These are phyloP conservation scores for Hanseniaspora jakobsenii DNA, from an alignment of 805 yeast species.

Conservation along the genomic window DNA sequence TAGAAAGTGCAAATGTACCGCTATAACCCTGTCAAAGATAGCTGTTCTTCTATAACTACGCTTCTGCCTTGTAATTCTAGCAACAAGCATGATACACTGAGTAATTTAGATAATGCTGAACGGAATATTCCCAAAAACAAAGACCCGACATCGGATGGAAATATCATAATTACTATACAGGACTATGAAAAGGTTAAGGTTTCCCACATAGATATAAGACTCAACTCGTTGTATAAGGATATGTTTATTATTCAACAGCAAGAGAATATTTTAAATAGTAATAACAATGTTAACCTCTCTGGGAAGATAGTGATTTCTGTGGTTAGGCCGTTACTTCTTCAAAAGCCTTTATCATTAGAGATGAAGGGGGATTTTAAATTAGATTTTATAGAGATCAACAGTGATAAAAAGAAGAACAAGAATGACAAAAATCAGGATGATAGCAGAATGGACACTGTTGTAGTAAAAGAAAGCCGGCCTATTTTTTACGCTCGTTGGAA, in stretches of 20 bases:
- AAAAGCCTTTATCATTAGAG: slow-evolving; percentile 42
- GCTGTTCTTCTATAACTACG: slow-evolving; percentile 7
- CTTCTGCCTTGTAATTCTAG: neutral
- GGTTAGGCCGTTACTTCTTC: slow-evolving; percentile 53
- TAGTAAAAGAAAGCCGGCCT: slow-evolving; percentile 40
- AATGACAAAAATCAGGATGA: slow-evolving; percentile 28
- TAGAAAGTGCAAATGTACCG: neutral
- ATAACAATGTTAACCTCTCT: slow-evolving; percentile 38
- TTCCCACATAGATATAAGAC: slow-evolving; percentile 26
- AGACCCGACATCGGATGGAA: slow-evolving; percentile 14
- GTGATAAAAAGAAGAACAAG: neutral
- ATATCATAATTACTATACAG: slow-evolving; percentile 8
- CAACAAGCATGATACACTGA: neutral
- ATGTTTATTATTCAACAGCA: slow-evolving; percentile 66
- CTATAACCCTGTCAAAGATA: slow-evolving; percentile 12
- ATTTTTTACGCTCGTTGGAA: slow-evolving; percentile 71
- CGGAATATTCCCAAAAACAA: neutral
- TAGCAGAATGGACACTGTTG: slow-evolving; percentile 30
- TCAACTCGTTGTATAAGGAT: slow-evolving; percentile 37
- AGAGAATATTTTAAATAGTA: slow-evolving; percentile 53
- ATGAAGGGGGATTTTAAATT: slow-evolving; percentile 52
- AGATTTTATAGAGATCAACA: slow-evolving; percentile 39
- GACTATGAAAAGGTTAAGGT: slow-evolving; percentile 16
- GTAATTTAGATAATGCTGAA: neutral
- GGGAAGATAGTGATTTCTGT: slow-evolving; percentile 67